phyloP scores from a whole-genome alignment of 371 early-diverging fungal genomes.

The Nosema muscidifuracis region DNA sequence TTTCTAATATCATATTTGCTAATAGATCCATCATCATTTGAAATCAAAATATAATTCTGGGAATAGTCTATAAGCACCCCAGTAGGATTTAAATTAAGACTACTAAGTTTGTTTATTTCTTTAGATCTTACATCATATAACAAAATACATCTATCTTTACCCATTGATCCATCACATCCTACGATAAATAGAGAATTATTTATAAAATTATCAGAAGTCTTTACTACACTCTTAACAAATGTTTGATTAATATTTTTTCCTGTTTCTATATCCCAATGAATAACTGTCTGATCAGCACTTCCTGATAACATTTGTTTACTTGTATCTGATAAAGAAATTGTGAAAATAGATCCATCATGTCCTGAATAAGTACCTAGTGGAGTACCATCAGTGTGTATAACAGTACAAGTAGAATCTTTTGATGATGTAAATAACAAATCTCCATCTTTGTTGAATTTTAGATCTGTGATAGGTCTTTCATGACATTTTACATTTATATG shows the following conservation, averaged over 20 bases:
- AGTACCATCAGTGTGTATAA: constrained; percentile 93
- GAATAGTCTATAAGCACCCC: constrained; percentile 81
- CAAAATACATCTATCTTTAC: constrained; percentile 72
- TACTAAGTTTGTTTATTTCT: constrained; percentile 54
- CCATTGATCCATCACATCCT: constrained; percentile 84
- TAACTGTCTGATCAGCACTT: constrained; percentile 82
- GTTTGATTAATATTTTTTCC: constrained; percentile 79
- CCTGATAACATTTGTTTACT: constrained; percentile 72
- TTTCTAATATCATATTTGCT: constrained; percentile 51
- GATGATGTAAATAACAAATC: constrained; percentile 90
- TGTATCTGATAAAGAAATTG: constrained; percentile 67
- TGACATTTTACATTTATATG: constrained; percentile 64
- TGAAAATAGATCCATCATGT: constrained; percentile 86
- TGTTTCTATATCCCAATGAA: constrained; percentile 84
- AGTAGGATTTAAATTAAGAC: constrained; percentile 68
- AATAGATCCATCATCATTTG: constrained; percentile 67
- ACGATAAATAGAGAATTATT: constrained; percentile 75
- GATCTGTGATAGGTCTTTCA: constrained; percentile 85
- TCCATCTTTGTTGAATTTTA: constrained; percentile 95
- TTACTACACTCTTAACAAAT: constrained; percentile 79
- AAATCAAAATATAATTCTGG: constrained; percentile 76
- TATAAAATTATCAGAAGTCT: constrained; percentile 78
- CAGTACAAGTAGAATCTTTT: constrained; percentile 81
- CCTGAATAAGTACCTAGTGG: constrained; percentile 85
- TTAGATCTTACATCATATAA: constrained; percentile 71